Percentiles rank a stretch among this genome's conserved stretches.
Evolutionary conservation across 2,329 filamentous ascomycete species (phyloP).

Genomic region (Pseudogymnoascus sp.): DNA sequence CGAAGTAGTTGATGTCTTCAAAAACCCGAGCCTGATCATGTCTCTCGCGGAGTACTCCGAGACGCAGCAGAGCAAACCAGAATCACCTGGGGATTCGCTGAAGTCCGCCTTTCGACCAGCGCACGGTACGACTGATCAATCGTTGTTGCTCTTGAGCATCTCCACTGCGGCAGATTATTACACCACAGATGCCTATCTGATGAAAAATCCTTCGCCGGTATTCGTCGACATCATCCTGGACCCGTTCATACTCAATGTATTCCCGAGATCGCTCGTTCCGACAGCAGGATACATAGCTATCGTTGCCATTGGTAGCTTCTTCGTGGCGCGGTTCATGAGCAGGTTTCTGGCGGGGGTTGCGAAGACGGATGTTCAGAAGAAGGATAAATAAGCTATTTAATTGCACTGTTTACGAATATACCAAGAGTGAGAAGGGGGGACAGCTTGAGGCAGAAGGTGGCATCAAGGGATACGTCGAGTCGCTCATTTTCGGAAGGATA

Average conservation of each 20-base stretch:
- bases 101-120: constrained; percentile 13
- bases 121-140: constrained; percentile 13
- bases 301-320: constrained; percentile 42
- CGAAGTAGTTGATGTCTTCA: constrained; percentile 53
- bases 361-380: neutral
- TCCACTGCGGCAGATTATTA: constrained; percentile 79
- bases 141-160: constrained; percentile 50
- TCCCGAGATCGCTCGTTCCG: constrained; percentile 70
- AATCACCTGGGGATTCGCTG: constrained; percentile 14
- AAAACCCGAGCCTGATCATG: constrained; percentile 53
- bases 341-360: constrained; percentile 19
- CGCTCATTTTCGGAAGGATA: neutral
- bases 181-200: constrained; percentile 64
- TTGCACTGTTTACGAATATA: neutral
- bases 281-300: constrained; percentile 61
- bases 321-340: constrained; percentile 23
- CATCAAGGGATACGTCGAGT: neutral
- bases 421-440: neutral
- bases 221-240: constrained; percentile 78
- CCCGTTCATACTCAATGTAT: constrained; percentile 70
- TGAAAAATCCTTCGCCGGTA: constrained; percentile 67
- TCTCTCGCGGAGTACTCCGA: constrained; percentile 59
- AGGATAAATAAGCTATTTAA: neutral
- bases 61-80: constrained; percentile 34
- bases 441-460: neutral